Evolutionary conservation across 306 rosid species (phyloP), one percentile per base, ranked within the genome.

Genomic region (barrel medic (Medicago truncatula)): DNA sequence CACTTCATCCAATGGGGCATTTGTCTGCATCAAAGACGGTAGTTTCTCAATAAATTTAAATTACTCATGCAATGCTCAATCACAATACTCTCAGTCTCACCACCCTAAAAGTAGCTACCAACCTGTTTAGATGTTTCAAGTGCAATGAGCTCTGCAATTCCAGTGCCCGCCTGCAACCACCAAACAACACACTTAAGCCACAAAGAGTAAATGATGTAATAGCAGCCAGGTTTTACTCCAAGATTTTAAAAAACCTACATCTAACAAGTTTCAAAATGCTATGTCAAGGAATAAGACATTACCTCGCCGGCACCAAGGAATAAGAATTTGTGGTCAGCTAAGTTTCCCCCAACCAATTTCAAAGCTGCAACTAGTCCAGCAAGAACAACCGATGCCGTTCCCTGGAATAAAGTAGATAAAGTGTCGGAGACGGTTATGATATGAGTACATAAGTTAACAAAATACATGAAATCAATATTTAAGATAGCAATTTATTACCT

Each of bases 251-350:
- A 59, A 20, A 21, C 15, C 9, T 4, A 39, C 41, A 9, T 56
- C 40, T 20, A 40, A 56, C 6, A 11, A 57, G 57, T 73, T 58
- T 63, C 15, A 73, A 73, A 15, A 58, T 5, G 8, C 11, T 6
- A 4, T 2, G 76, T 41, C 67, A 56, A 56, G 39, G 31, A 28
- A 28, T 28, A 28, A 43, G 59, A 69, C 88, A 68, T 73, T 73
- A 88, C 99, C 96, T 96, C 99, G 76, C 99, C 99, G 68, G 99
- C 99, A 73, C 99, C 99, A 63, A 96, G 98, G 86, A 96, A 96
- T 52, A 96, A 84, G 80, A 90, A 88, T 82, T 67, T 90, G 79
- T 96, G 99, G 82, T 92, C 99, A 65, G 96, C 82, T 73, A 96
- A 87, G 53, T 83, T 79, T 38, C 98, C 99, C 4, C 92, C 96